phyloP scores from a whole-genome alignment of 306 rosid species.

The Cotoneaster glaucophyllus region DNA sequence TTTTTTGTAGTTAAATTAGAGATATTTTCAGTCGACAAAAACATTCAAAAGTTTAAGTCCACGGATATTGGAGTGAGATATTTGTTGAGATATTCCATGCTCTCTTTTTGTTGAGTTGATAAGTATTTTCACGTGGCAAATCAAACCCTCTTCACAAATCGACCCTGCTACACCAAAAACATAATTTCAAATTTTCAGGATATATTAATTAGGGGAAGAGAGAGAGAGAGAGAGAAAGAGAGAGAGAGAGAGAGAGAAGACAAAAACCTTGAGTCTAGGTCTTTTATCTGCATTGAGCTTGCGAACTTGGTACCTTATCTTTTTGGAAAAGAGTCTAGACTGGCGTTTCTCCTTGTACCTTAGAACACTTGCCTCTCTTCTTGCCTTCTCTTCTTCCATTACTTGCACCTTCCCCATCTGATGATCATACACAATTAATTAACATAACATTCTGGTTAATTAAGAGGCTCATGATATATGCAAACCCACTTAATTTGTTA shows the following conservation, averaged over 20 bases:
- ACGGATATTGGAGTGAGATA: slow-evolving; percentile 24
- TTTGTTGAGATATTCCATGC: slow-evolving; percentile 39
- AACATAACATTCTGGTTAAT: not conserved
- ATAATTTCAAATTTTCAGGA: not conserved
- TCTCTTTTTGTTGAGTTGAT: not conserved
- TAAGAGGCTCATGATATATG: not conserved
- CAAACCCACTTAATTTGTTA: not conserved
- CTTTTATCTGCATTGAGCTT: slow-evolving; percentile 84
- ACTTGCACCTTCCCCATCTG: slow-evolving; percentile 84
- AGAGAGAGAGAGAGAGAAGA: not conserved
- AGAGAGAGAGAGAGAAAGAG: not conserved
- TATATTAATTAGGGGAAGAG: slow-evolving; percentile 13
- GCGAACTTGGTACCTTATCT: slow-evolving; percentile 91
- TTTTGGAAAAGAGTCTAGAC: slow-evolving; percentile 73
- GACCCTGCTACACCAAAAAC: slow-evolving; percentile 49
- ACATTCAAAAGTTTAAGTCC: slow-evolving; percentile 1
- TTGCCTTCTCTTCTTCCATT: slow-evolving; percentile 53
- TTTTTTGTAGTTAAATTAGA: slow-evolving; percentile 1
- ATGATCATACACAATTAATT: not conserved
- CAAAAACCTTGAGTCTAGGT: slow-evolving; percentile 70
- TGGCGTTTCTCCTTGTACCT: slow-evolving; percentile 84
- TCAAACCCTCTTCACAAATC: slow-evolving; percentile 63
- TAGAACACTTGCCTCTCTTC: slow-evolving; percentile 75
- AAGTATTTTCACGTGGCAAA: slow-evolving; percentile 15
- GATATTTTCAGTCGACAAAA: slow-evolving; percentile 23